Evolutionary conservation across 2,329 filamentous ascomycete species (phyloP), one percentile per base, ranked within the genome.

Genomic region (Xylaria arbuscula): DNA sequence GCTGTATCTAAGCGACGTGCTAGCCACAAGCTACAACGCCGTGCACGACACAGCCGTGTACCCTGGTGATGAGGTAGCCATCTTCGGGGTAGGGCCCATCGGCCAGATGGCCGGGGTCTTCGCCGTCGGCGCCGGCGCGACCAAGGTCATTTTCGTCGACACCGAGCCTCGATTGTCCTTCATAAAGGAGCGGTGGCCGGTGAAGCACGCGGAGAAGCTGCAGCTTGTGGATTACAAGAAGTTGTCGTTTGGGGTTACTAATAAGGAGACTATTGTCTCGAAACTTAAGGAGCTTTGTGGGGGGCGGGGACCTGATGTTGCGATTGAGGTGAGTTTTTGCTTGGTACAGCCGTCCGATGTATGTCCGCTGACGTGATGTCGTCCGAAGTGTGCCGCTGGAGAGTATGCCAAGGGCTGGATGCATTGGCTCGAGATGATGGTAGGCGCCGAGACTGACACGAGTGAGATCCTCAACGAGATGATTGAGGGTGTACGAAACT

Each of bases 51-150:
- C 93, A 0, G 91, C 88, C 1, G 91, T 97, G n/a, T 90, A 92
- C 70, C 84, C 90, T 40, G 89, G 87, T 13, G 93, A 97, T 73
- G 83, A 89, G 1, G 93, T 97, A 1, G 93, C 92, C 40, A 89
- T 97, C 68, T 97, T 93, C 69, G 93, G 93, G n/a, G 92, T 90
- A 0, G 93, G 93, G 0, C 94, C 93, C 0, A 92, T 97, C 60
- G 93, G 94, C 0, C 92, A 97, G 76, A 96, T 97, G 91, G 88
- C 86, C 1, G 92, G 90, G 0, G 84, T 93, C 62, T 97, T 95
- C 81, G 88, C 90, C 0, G 83, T 93, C 64, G 81, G 88, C n/a
- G 89, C 93, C 64, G 92, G 92, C 9, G 93, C 93, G 0, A 86
- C 82, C 54, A 87, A 92, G 69, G 86, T 97, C 70, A 94, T 97